Base-by-base conservation (phyloP, 768 basidiomycete genomes). In the Pluteus cervinus region DNA sequence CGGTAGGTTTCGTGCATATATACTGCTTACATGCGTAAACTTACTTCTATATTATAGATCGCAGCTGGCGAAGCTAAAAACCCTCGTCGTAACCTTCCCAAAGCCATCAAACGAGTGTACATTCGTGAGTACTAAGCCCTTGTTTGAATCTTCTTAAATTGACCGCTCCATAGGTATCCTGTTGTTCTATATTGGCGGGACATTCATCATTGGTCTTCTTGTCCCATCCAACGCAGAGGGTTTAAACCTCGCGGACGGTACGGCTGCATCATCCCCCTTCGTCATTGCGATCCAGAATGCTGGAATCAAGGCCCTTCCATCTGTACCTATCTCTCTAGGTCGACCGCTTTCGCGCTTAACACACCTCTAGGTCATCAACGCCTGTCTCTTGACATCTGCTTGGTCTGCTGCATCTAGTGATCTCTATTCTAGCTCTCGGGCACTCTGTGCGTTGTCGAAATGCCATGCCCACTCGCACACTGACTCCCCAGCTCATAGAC, bases 371-470 rank as follows among this genome's bases (percentile, higher is more conserved):
- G 64, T 88, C 25, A 87, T 89, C 54, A 90, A 88, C 51, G 86
- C 83, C 3, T 79, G 76, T 55, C 68, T 94, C 10, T 61, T 98
- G 45, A 88, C 85, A 25, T 88, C 90, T 3, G 91, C 92, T 4
- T 92, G 87, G 83, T 94, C 91, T 17, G 91, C 92, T 23, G 88
- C 86, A 4, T 82, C 81, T 16, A 86, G 83, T 55, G 90, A 94
- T 55, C 57, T 96, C 31, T 94, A 90, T 63, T 92, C 89, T 3
- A 82, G 83, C 30, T 91, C 90, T 12, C 79, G 86, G 37, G 86
- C 85, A 0, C 70, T 97, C 7, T 93, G 85, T 86, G 44, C 49
- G 81, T n/a, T 67, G 18, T 28, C 12, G 14, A 12, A 39, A 36
- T 20, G 31, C 17, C n/a, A 38, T 26, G n/a, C n/a, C n/a, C n/a